phyloP scores from a whole-genome alignment of 2,329 filamentous ascomycete species.

The Ophiostoma pallidulum region DNA sequence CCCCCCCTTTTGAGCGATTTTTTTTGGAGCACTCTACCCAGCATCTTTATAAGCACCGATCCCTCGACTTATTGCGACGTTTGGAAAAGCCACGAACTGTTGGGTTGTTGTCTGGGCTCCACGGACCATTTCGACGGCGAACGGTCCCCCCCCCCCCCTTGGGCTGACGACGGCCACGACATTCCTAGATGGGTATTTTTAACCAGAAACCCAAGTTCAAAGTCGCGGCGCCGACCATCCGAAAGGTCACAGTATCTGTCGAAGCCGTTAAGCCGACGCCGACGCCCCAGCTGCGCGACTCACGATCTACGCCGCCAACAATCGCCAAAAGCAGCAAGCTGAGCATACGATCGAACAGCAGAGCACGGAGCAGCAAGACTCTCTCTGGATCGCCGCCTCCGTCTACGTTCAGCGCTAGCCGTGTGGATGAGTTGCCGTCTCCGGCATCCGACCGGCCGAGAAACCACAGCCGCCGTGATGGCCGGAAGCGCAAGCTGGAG shows the following conservation, averaged over 20 bases:
- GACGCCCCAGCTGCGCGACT: constrained; percentile 22
- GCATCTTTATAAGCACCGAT: neutral
- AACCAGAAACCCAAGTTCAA: constrained; percentile 41
- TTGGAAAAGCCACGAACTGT: no score
- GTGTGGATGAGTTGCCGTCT: constrained; percentile 26
- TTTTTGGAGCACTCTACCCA: neutral
- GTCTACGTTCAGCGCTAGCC: constrained; percentile 11
- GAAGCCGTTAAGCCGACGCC: constrained; percentile 30
- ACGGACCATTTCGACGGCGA: no score
- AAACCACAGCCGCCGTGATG: constrained; percentile 4
- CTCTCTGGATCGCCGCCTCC: constrained; percentile 16
- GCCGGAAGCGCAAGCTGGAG: constrained; percentile 40
- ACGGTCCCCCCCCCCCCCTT: no score
- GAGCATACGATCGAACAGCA: constrained; percentile 26
- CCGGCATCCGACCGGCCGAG: constrained; percentile 23
- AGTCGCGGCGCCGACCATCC: constrained; percentile 39
- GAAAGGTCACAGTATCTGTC: constrained; percentile 43
- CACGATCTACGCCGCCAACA: constrained; percentile 1
- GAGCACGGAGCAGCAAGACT: constrained; percentile 27
- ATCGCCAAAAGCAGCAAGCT: constrained; percentile 25
- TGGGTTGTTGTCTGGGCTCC: no score
- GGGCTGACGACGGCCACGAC: no score
- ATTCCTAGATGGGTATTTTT: constrained; percentile 31
- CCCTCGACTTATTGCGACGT: no score
- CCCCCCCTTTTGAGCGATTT: neutral